Evolutionary conservation across 768 basidiomycete genomes (phyloP).

Genomic region (Pulveroboletus sp.): DNA sequence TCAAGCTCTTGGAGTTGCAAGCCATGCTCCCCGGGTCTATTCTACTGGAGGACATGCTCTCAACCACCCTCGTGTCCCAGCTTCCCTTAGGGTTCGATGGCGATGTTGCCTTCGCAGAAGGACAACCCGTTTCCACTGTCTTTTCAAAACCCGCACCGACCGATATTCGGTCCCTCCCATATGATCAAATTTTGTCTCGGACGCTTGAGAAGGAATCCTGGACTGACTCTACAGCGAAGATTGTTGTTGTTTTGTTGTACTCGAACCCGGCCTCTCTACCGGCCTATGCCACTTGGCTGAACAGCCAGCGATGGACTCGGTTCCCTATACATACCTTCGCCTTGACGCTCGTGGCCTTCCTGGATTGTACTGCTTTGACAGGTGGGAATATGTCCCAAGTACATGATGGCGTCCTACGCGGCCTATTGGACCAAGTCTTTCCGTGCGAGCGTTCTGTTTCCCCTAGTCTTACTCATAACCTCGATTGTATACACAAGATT

Average conservation of each 20-base stretch:
- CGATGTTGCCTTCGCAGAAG: constrained; percentile 4
- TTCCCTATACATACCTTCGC: constrained; percentile 30
- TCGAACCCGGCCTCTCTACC: constrained; percentile 25
- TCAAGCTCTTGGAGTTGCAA: constrained; percentile 39
- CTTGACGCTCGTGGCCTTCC: constrained; percentile 42
- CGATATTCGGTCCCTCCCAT: constrained; percentile 8
- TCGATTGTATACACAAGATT: constrained; percentile 31
- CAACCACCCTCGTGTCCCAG: constrained; percentile 36
- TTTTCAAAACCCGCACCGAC: background rate
- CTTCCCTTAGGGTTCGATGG: constrained; percentile 32
- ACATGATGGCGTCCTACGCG: constrained; percentile 28
- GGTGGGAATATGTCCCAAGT: constrained; percentile 17
- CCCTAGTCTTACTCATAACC: background rate
- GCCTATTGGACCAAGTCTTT: constrained; percentile 28
- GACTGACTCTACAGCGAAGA: constrained; percentile 42
- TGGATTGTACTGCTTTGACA: constrained; percentile 37
- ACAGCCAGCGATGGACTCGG: constrained; percentile 14
- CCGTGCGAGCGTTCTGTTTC: background rate
- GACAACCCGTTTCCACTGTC: constrained; percentile 3
- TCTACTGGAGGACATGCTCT: constrained; percentile 48
- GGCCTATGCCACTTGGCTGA: constrained; percentile 41
- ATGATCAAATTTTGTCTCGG: constrained; percentile 27
- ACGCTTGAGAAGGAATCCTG: constrained; percentile 44
- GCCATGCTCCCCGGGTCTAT: constrained; percentile 32
- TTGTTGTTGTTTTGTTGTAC: constrained; percentile 46